phyloP scores from a whole-genome alignment of 2,329 filamentous ascomycete genomes.

The Keithomyces neogunnii region DNA sequence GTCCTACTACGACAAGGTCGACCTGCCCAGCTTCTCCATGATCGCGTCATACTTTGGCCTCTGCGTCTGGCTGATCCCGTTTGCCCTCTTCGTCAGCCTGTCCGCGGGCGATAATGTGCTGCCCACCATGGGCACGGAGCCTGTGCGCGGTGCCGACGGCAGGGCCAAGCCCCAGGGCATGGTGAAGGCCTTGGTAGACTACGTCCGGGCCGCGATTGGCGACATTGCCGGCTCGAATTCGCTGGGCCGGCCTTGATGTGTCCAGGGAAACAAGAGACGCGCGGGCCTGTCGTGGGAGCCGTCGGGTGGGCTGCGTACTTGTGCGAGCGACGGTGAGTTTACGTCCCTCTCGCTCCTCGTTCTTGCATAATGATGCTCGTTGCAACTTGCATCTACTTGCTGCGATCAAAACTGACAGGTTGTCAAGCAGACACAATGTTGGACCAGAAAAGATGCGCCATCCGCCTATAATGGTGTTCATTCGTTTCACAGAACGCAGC shows the following conservation, averaged over 20 bases:
- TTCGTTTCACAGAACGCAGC: no score
- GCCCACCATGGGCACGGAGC: conserved; percentile 74
- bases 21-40: conserved; percentile 79
- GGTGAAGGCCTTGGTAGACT: conserved; percentile 57
- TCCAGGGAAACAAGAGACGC: neutral
- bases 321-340: no score
- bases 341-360: no score
- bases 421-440: no score
- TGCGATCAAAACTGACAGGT: no score
- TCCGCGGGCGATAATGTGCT: conserved; percentile 93
- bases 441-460: no score
- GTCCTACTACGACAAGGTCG: conserved; percentile 53
- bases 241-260: conserved; percentile 11
- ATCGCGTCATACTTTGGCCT: conserved; percentile 94
- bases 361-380: no score
- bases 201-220: conserved; percentile 42
- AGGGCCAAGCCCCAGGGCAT: conserved; percentile 53
- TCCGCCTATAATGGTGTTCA: no score
- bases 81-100: conserved; percentile 87
- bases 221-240: conserved; percentile 27
- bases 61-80: conserved; percentile 94
- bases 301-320: no score
- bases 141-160: conserved; percentile 34
- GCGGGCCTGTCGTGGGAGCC: no score
- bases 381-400: no score